These are phyloP conservation scores for Fraxinus cuspidata DNA, from an alignment of 257 asterid species.

Conservation along the genomic window DNA sequence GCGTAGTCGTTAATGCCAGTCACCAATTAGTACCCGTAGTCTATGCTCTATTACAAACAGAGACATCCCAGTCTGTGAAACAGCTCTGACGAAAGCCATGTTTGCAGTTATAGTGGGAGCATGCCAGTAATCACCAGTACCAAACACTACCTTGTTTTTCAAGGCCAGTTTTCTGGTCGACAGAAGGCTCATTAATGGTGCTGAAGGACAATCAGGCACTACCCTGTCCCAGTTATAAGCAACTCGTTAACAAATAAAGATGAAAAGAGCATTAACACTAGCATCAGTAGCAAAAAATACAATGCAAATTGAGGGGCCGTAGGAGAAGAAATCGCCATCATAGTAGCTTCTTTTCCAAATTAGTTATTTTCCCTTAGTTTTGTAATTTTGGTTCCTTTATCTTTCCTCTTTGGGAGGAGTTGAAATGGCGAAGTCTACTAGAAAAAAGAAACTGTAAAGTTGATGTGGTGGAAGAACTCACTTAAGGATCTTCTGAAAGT, in stretches of 20 bases:
- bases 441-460: conserved; percentile 1
- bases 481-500: conserved; percentile 69
- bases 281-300: background rate
- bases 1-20: conserved; percentile 26
- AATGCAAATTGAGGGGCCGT: background rate
- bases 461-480: conserved; percentile 37
- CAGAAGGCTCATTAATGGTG: conserved; percentile 68
- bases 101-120: conserved; percentile 91
- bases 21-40: conserved; percentile 84
- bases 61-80: conserved; percentile 87
- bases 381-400: conserved; percentile 1
- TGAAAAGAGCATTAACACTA: conserved; percentile 1
- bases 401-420: background rate
- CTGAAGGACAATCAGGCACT: conserved; percentile 82
- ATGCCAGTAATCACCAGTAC: conserved; percentile 85
- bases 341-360: too few relatives aligned
- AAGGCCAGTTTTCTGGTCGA: conserved; percentile 82
- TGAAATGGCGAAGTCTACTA: conserved; percentile 5
- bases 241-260: conserved; percentile 21
- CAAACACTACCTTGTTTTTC: conserved; percentile 87
- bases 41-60: conserved; percentile 72
- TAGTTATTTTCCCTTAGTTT: background rate
- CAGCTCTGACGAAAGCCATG: conserved; percentile 89
- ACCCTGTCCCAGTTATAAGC: conserved; percentile 50
- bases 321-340: background rate